phyloP scores from a whole-genome alignment of 495 filamentous ascomycete genomes.

The Sabuloglossum arenarium region DNA sequence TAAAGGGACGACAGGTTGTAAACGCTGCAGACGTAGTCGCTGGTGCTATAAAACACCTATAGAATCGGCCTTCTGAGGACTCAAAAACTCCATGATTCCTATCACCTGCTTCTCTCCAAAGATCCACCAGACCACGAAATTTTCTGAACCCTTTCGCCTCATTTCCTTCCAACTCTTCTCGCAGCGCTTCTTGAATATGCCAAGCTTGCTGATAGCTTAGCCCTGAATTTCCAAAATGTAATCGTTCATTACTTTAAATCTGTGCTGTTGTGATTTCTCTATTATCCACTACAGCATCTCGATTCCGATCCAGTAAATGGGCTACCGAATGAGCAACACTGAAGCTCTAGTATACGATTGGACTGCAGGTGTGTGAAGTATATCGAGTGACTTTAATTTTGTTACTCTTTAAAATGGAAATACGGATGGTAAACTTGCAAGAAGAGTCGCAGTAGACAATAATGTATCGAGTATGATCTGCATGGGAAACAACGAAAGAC shows the following conservation, averaged over 20 bases:
- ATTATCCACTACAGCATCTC: background rate
- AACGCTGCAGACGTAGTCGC: background rate
- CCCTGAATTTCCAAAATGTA: background rate
- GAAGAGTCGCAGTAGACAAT: no score
- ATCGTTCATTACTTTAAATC: background rate
- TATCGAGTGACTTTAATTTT: no score
- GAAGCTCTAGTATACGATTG: no score
- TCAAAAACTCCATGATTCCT: background rate
- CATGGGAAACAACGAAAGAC: no score
- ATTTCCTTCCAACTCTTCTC: background rate
- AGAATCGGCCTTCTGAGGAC: background rate
- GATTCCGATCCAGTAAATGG: background rate
- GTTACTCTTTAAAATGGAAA: no score
- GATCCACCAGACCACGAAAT: background rate
- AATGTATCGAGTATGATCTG: no score
- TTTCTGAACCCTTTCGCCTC: background rate
- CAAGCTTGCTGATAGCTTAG: background rate
- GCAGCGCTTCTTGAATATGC: background rate
- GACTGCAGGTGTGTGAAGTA: no score
- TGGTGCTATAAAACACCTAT: background rate
- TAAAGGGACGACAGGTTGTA: background rate
- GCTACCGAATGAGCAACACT: no score
- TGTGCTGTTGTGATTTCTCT: background rate
- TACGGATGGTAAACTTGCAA: no score
- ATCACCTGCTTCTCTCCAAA: background rate